phyloP scores from a whole-genome alignment of 1,139 yeast genomes.

The Taphrina confusa region DNA sequence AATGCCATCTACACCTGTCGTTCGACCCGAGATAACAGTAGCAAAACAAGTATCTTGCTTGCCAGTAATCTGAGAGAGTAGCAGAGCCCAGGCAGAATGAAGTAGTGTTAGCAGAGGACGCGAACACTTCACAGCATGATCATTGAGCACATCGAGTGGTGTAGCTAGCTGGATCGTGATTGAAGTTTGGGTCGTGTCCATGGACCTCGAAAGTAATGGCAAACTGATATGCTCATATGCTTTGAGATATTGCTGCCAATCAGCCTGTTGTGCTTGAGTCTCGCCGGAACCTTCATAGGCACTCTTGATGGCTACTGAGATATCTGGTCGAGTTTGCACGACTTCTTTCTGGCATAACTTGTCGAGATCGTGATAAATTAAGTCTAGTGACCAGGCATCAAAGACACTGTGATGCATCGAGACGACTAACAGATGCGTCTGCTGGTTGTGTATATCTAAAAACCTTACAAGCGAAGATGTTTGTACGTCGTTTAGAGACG shows the following conservation, averaged over 20 bases:
- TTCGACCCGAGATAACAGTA: slow-evolving; percentile 37
- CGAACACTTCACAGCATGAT: neutral
- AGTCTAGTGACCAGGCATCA: slow-evolving; percentile 39
- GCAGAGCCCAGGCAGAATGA: slow-evolving; percentile 19
- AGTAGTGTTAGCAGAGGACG: slow-evolving; percentile 6
- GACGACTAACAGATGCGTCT: slow-evolving; percentile 24
- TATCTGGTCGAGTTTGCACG: neutral
- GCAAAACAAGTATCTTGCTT: slow-evolving; percentile 40
- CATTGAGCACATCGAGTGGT: neutral
- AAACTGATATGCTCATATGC: slow-evolving; percentile 2
- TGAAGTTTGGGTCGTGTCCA: neutral
- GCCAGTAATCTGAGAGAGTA: slow-evolving; percentile 31
- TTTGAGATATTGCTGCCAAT: slow-evolving; percentile 5
- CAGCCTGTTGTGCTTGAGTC: neutral
- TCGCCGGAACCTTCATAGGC: neutral
- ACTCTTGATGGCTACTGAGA: neutral
- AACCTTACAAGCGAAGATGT: slow-evolving; percentile 7
- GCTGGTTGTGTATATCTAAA: neutral
- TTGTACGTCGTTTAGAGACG: neutral
- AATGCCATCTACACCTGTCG: slow-evolving; percentile 29
- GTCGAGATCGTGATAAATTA: slow-evolving; percentile 36
- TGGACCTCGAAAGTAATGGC: slow-evolving; percentile 3
- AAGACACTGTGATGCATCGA: slow-evolving; percentile 40
- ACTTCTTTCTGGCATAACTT: neutral
- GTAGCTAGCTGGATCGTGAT: neutral